Base-by-base conservation (phyloP, 2,329 filamentous ascomycete genomes). In the Claviceps sorghi region DNA sequence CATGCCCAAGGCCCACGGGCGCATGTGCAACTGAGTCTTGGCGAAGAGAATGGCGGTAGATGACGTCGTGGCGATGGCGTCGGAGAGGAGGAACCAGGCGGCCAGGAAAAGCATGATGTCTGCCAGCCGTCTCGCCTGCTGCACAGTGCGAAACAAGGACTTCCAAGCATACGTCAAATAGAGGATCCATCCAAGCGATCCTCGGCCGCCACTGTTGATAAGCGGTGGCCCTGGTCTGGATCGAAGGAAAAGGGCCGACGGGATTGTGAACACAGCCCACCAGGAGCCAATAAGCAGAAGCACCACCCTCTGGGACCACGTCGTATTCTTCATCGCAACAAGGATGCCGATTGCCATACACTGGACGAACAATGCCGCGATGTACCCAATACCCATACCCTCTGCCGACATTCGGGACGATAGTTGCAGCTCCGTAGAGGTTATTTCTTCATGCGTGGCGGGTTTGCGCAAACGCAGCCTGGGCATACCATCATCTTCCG, bases 21-120 rank as follows among this genome's bases (percentile, higher is more conserved):
- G 78, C 93, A 98, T 98, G 57, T 86, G 80, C 10, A 98, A 74
- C 57, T 89, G 82, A 0, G 91, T 97, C 70, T 97, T 97, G 42
- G 91, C 93, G 65, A 96, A 98, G 10, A 98, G 75, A 30, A 97
- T 89, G 0, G 93, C 93, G 0, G 93, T 97, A 15, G 89, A 91
- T 36, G 87, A 93, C 0, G 95, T 91, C 0, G 93, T 97, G 8
- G 93, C 93, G 57, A 97, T 89, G 43, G 87, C 89, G 62, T 98
- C 93, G 7, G 87, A 95, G 1, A 98, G 77, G 32, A 98, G 76
- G 64, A 98, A 96, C 93, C 93, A 98, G 6, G 88, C 89, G 3
- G 78, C 80, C 4, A 98, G 77, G 64, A 93, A 93, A 7, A 91
- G 72, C 30, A 86, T 71, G 30, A 91, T 83, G 59, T 93, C 87